Evolutionary conservation across 768 basidiomycete species (phyloP).

Genomic region (Pisolithus orientalis): DNA sequence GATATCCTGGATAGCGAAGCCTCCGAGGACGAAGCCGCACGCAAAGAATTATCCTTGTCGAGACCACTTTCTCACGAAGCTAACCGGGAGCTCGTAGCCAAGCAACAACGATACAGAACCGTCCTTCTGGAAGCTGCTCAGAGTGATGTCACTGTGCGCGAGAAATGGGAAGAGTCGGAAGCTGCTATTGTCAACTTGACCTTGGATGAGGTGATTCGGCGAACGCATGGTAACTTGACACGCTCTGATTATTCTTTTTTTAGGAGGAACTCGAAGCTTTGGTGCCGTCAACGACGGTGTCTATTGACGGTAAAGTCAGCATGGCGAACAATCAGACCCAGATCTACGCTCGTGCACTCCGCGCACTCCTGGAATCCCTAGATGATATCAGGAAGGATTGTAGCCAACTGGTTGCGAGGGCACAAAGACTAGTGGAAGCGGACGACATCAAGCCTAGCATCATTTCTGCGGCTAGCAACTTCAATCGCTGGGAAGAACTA

Average conservation of each 20-base stretch:
- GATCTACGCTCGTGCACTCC: conserved; percentile 61
- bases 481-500: conserved; percentile 64
- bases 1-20: conserved; percentile 90
- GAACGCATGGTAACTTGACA: neutral
- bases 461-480: conserved; percentile 53
- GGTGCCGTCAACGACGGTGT: conserved; percentile 61
- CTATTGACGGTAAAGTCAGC: conserved; percentile 24
- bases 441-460: conserved; percentile 76
- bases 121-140: conserved; percentile 65
- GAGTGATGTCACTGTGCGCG: conserved; percentile 70
- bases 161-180: conserved; percentile 91
- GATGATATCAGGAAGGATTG: conserved; percentile 64
- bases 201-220: conserved; percentile 47
- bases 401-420: conserved; percentile 56
- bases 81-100: conserved; percentile 65
- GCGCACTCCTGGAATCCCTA: conserved; percentile 71
- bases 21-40: conserved; percentile 71
- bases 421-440: conserved; percentile 48
- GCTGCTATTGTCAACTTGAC: conserved; percentile 62
- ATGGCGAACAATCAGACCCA: conserved; percentile 45
- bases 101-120: conserved; percentile 64
- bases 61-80: conserved; percentile 73
- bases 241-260: conserved; percentile 1
- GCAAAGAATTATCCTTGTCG: conserved; percentile 40
- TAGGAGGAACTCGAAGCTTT: conserved; percentile 62